Conservation (phyloP, 164 flowering plant species). For the Liriodendron chinense region DNA sequence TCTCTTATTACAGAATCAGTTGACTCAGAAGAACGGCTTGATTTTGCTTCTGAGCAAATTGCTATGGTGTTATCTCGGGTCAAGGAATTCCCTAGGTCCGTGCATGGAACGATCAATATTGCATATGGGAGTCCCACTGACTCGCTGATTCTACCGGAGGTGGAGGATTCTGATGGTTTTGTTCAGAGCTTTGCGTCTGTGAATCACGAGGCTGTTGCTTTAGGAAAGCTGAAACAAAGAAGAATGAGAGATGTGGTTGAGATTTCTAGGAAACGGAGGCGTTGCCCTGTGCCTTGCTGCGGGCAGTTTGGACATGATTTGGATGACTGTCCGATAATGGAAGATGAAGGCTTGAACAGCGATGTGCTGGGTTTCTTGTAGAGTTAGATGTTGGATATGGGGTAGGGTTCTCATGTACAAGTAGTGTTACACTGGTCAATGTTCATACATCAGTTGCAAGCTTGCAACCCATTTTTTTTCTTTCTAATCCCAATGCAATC, state of each 20-base stretch:
- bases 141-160: constrained; percentile 58
- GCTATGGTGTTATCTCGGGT: constrained; percentile 46
- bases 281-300: constrained; percentile 49
- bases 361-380: constrained; percentile 58
- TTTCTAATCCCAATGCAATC: constrained; percentile 7
- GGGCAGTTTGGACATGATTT: constrained; percentile 73
- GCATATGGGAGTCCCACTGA: constrained; percentile 40
- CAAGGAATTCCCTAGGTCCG: constrained; percentile 51
- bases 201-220: constrained; percentile 35
- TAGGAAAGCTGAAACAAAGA: constrained; percentile 59
- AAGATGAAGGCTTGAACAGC: constrained; percentile 45
- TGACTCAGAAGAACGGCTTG: constrained; percentile 63
- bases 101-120: constrained; percentile 31
- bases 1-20: constrained; percentile 56
- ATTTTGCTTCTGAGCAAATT: constrained; percentile 55
- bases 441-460: constrained; percentile 17
- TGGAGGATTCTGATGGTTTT: constrained; percentile 62
- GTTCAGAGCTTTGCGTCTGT: constrained; percentile 42
- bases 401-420: constrained; percentile 3
- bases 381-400: constrained; percentile 3
- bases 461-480: too few relatives aligned
- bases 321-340: constrained; percentile 57
- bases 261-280: constrained; percentile 45
- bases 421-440: constrained; percentile 6
- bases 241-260: constrained; percentile 44